phyloP scores from a whole-genome alignment of 805 yeast genomes.

The Blastobotrys peoriensis region DNA sequence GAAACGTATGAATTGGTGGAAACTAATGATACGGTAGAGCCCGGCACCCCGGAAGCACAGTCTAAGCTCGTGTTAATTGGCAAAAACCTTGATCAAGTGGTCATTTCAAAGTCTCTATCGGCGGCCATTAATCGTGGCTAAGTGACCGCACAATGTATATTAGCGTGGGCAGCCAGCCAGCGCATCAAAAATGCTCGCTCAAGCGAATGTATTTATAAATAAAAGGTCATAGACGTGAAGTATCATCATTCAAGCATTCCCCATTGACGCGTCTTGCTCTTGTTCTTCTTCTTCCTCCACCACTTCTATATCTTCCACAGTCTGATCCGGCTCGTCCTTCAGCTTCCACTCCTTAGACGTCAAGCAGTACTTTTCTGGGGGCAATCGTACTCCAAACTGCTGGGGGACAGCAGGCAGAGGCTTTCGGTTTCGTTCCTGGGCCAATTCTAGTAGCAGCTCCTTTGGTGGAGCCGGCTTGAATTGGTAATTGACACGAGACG shows the following conservation, averaged over 20 bases:
- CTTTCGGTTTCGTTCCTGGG: constrained; percentile 84
- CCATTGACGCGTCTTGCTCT: constrained; percentile 12
- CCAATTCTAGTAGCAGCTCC: constrained; percentile 82
- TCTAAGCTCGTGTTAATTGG: constrained; percentile 70
- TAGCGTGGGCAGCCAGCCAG: too few species aligned
- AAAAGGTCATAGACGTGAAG: too few species aligned
- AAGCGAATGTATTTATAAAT: too few species aligned
- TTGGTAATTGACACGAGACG: constrained; percentile 91
- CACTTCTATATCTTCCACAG: constrained; percentile 15
- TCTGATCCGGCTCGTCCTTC: constrained; percentile 40
- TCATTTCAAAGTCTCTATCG: constrained; percentile 2
- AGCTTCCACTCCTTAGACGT: constrained; percentile 75
- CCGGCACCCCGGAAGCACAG: constrained; percentile 36
- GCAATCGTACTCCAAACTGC: constrained; percentile 85
- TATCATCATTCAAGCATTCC: constrained; percentile 7
- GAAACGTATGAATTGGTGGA: constrained; percentile 80
- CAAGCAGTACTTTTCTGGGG: constrained; percentile 95
- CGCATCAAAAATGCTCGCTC: too few species aligned
- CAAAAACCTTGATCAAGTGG: constrained; percentile 42
- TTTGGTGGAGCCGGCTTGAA: constrained; percentile 95
- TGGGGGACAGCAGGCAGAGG: constrained; percentile 89
- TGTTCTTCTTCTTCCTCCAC: constrained; percentile 38
- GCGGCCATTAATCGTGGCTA: not conserved
- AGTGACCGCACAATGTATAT: too few species aligned
- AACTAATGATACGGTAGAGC: constrained; percentile 27